Base-by-base conservation (phyloP, 2,329 filamentous ascomycete genomes). In the Claviceps sp. region DNA sequence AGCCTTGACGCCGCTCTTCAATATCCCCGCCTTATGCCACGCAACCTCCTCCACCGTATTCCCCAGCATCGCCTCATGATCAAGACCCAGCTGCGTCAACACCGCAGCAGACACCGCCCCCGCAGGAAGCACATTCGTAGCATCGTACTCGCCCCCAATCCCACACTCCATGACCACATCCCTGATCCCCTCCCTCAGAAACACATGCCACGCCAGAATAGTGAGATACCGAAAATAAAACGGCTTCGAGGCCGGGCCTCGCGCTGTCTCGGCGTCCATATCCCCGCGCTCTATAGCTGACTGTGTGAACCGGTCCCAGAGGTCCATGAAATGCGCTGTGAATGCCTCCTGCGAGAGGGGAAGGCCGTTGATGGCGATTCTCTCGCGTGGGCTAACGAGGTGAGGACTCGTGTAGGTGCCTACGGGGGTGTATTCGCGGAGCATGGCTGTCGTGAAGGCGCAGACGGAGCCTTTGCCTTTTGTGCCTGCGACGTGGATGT, bases 211-310 rank as follows among this genome's bases (percentile, higher is more conserved):
- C 1, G 90, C 90, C 71, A 96, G 78, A 40, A 98, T 74, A 0
- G 91, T 96, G 62, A 98, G 67, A 63, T 87, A 96, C 30, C 91
- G 84, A 66, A 97, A 97, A 67, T 94, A 97, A 49, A 89, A 86
- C 0, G 93, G 93, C 65, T 94, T 95, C 1, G 79, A 79, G 1
- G 67, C 69, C 0, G 82, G 74, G 0, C 79, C 78, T 14, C 73
- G 74, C 0, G 72, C 67, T 14, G 73, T 72, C 1, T 72, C 75
- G 8, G 62, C 53, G 9, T 57, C 52, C 30, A 24, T 5, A 47
- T 61, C 61, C 1, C 65, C 67, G 1, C 65, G 63, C 22, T 50
- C 59, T 34, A 60, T 57, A 8, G 72, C 71, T 0, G 70, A 62
- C 42, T 64, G 61, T 0, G 69, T 73, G 42, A 80, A 64, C 20